A percentile compares a stretch with the other conserved stretches of the same genome.
phyloP scores from a whole-genome alignment of 805 yeast species.

The Metschnikowia santaceciliae region DNA sequence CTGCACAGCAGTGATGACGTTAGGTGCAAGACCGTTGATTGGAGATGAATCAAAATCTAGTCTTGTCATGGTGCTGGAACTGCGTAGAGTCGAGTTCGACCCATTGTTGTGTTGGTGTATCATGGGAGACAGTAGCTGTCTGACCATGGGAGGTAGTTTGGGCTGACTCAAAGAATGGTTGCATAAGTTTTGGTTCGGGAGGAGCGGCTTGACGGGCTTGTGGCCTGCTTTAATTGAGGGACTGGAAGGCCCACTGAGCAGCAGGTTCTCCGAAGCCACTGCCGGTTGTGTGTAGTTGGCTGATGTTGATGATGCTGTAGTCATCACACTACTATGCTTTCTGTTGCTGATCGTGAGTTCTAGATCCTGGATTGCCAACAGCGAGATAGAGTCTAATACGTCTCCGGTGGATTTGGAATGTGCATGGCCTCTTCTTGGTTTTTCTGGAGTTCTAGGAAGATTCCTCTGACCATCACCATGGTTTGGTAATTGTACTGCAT shows the following conservation, averaged over 20 bases:
- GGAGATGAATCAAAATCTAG: conserved; percentile 28
- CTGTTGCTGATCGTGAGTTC: conserved; percentile 13
- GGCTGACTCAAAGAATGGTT: conserved; percentile 13
- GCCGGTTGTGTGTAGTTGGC: conserved; percentile 8
- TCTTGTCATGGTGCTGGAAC: conserved; percentile 31
- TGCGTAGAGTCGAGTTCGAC: conserved; percentile 24
- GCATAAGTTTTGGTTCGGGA: conserved; percentile 16
- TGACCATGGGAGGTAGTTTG: conserved; percentile 13
- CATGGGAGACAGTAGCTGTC: conserved; percentile 16
- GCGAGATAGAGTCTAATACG: conserved; percentile 13
- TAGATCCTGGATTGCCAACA: conserved; percentile 14
- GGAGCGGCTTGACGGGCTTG: conserved; percentile 18
- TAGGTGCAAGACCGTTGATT: conserved; percentile 28
- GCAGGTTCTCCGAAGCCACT: conserved; percentile 8
- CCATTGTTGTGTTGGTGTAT: conserved; percentile 18
- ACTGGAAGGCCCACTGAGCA: conserved; percentile 15
- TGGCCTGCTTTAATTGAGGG: conserved; percentile 14
- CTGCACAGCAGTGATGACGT: conserved; percentile 38
- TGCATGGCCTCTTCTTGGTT: not conserved
- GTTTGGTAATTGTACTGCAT: not conserved
- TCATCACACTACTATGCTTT: conserved; percentile 17
- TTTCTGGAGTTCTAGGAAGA: conserved; percentile 5
- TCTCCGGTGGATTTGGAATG: conserved; percentile 16
- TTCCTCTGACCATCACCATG: not conserved
- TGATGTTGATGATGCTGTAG: conserved; percentile 19